Base-by-base conservation (phyloP, 495 filamentous ascomycete species). In the Aspergillus bridgeri region DNA sequence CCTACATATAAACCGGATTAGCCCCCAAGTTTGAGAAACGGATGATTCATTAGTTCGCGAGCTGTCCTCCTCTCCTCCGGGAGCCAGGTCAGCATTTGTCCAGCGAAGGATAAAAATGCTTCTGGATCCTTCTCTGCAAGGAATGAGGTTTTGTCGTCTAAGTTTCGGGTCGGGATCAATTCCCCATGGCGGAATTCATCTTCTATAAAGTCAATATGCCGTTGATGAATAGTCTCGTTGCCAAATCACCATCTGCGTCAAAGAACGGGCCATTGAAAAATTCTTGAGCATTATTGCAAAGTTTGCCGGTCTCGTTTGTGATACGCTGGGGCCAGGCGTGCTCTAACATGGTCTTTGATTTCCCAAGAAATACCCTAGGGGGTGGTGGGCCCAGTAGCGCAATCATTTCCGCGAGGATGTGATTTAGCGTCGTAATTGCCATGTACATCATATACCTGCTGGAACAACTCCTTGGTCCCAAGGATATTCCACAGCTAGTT, bases 401-500 rank as follows among this genome's bases (percentile, higher is more conserved):
- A 46, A 76, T 64, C 11, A 80, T 69, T 53, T 72, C 67, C 18
- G 71, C 71, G 3, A 78, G 63, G 63, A n/a, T 76, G 75, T n/a
- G 76, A 60, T 6, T 59, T 56, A 19, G 68, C 65, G 27, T 63
- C 56, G 48, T 61, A 71, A 22, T 48, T 27, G 25, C 65, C 51
- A 5, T 47, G 45, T 48, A 29, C 18, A 51, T 62, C 53, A 33
- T 55, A 46, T 2, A 65, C 63, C 20, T 75, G 69, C 2, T 50
- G 48, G 51, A 81, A 81, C 21, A 80, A 56, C 47, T 74, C 65
- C 19, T 66, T 62, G 22, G 69, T 69, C 56, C 76, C 68, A 38
- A 78, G 73, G 0, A 81, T 50, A 57, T 79, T 68, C 75, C 76
- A 82, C 15, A 76, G 58, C 77, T 60, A n/a, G n/a, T n/a, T n/a